Evolutionary conservation across 1,139 yeast species (phyloP).

Genomic region (Saccharomycopsis hybrid): DNA sequence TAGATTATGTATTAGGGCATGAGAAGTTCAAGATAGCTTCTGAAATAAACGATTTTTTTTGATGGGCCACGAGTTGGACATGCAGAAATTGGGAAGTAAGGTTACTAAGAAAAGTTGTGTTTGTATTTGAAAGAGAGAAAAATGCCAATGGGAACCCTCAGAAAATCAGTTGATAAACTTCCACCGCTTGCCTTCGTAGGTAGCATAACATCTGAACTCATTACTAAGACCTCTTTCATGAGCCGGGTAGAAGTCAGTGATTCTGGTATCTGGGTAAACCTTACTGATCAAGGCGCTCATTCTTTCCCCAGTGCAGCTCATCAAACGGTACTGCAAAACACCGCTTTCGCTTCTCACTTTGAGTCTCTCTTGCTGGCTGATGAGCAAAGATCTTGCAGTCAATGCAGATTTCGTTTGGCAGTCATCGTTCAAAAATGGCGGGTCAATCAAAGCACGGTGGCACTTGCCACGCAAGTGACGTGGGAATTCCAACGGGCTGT

Average conservation of each 20-base stretch:
- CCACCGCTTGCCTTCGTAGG: slow-evolving; percentile 55
- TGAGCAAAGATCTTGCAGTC: slow-evolving; percentile 59
- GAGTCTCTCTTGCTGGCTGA: slow-evolving; percentile 32
- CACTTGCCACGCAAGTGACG: slow-evolving; percentile 51
- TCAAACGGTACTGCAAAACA: slow-evolving; percentile 41
- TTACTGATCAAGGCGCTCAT: slow-evolving; percentile 57
- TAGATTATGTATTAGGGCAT: too few relatives aligned
- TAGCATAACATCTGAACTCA: slow-evolving; percentile 82
- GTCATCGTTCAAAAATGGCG: slow-evolving; percentile 77
- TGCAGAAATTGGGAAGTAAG: too few relatives aligned
- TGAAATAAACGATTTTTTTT: too few relatives aligned
- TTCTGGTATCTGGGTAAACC: slow-evolving; percentile 56
- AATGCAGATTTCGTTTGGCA: slow-evolving; percentile 66
- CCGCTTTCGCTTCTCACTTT: slow-evolving; percentile 34
- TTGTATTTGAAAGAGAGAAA: too few relatives aligned
- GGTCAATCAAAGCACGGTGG: slow-evolving; percentile 75
- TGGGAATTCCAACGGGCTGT: slow-evolving; percentile 60
- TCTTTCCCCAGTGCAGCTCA: slow-evolving; percentile 85
- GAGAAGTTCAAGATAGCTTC: too few relatives aligned
- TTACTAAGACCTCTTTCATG: slow-evolving; percentile 83
- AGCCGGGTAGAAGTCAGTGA: slow-evolving; percentile 68
- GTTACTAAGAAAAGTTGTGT: too few relatives aligned
- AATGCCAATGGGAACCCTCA: too few relatives aligned
- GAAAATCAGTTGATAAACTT: too few relatives aligned
- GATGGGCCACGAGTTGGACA: too few relatives aligned